A percentile compares a stretch with the other conserved stretches of the same genome.
Evolutionary conservation across 2,329 filamentous ascomycete genomes (phyloP).

Genomic region (Phoma sp.): DNA sequence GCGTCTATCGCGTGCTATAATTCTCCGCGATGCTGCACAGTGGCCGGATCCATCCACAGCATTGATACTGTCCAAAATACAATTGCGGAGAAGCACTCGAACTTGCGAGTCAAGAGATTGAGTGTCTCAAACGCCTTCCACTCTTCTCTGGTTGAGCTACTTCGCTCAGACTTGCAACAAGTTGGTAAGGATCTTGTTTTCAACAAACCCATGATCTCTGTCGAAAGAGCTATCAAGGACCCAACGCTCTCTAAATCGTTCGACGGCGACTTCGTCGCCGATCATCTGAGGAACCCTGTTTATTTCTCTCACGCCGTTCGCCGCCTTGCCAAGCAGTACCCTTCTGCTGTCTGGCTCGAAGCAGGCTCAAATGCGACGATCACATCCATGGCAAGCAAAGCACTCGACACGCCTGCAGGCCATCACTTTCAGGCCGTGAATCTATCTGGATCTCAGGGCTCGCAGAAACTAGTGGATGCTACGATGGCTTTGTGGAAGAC

Average conservation of each 20-base stretch:
- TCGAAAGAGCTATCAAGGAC: conserved; percentile 28
- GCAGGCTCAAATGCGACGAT: conserved; percentile 33
- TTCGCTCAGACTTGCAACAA: conserved; percentile 20
- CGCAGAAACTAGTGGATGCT: conserved; percentile 27
- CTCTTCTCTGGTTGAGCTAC: conserved; percentile 33
- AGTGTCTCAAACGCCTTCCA: conserved; percentile 32
- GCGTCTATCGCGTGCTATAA: conserved; percentile 54
- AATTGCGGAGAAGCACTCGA: not conserved
- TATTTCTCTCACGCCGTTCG: conserved; percentile 54
- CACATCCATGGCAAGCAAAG: conserved; percentile 36
- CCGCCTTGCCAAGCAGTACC: conserved; percentile 41
- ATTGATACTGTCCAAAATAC: conserved; percentile 29
- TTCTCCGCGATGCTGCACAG: conserved; percentile 47
- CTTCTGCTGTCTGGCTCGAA: conserved; percentile 30
- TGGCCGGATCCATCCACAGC: conserved; percentile 38
- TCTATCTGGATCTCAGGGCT: not conserved
- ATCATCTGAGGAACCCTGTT: conserved; percentile 54
- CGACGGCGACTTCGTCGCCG: conserved; percentile 9
- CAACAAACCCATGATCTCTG: conserved; percentile 34
- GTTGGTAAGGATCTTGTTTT: conserved; percentile 40
- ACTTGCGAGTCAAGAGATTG: conserved; percentile 21
- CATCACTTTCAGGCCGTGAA: conserved; percentile 16
- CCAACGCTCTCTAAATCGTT: not conserved
- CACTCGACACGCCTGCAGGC: conserved; percentile 18
- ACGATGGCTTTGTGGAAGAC: conserved; percentile 49